Evolutionary conservation across 164 flowering plant genomes (phyloP).

Genomic region (Aristolochia californica): DNA sequence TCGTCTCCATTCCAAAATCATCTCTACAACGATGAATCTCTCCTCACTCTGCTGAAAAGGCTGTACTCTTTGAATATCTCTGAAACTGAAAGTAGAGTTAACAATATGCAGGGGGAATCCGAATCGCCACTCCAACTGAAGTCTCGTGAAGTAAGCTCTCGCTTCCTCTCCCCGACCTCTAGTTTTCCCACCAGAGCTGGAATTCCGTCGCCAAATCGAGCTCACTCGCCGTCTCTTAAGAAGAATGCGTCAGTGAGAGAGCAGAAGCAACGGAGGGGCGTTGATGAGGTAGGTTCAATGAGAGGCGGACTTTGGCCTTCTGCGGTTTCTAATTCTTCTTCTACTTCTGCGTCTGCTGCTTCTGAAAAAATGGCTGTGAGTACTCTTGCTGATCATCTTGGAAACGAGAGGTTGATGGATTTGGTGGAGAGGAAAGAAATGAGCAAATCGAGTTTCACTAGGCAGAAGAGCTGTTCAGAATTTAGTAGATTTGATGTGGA

Average conservation of each 20-base stretch:
- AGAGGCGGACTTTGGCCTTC: constrained; percentile 49
- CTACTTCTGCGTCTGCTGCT: constrained; percentile 19
- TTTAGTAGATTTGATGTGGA: constrained; percentile 19
- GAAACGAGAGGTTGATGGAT: constrained; percentile 34
- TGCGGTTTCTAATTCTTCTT: constrained; percentile 4
- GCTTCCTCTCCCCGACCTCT: constrained; percentile 40
- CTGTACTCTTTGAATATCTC: too few relatives aligned
- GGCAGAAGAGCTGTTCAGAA: constrained; percentile 30
- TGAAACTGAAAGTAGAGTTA: too few relatives aligned
- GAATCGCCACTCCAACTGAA: constrained; percentile 23
- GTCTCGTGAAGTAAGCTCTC: constrained; percentile 53
- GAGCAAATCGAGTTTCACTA: constrained; percentile 6
- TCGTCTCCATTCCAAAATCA: too few relatives aligned
- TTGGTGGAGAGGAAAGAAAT: constrained; percentile 7
- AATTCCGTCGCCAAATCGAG: constrained; percentile 25
- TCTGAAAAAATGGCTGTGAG: neutral
- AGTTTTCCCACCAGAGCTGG: constrained; percentile 1
- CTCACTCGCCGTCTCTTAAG: constrained; percentile 27
- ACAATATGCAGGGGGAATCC: too few relatives aligned
- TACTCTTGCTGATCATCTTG: constrained; percentile 46
- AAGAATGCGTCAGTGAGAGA: constrained; percentile 16
- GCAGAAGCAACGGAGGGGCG: constrained; percentile 22
- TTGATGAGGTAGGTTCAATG: constrained; percentile 17
- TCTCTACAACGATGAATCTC: too few relatives aligned
- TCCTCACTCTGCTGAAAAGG: too few relatives aligned